Evolutionary conservation across 2,329 filamentous ascomycete genomes (phyloP).

Genomic region (Colletotrichum cuscutae): DNA sequence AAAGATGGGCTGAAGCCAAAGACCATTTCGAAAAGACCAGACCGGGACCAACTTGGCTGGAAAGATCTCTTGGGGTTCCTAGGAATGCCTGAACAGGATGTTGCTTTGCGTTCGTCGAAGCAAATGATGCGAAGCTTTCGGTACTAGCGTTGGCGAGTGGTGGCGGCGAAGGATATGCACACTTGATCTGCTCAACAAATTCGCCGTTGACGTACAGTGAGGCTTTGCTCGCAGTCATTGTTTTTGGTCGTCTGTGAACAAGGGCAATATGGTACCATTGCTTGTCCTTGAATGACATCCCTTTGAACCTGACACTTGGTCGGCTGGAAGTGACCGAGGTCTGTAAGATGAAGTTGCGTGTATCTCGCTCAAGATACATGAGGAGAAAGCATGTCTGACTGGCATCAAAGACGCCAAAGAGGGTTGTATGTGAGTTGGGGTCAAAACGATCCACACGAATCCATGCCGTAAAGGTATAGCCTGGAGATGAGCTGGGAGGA

Average conservation of each 20-base stretch:
- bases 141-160: conserved; percentile 70
- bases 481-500: conserved; percentile 80
- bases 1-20: conserved; percentile 87
- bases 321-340: conserved; percentile 88
- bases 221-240: conserved; percentile 81
- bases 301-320: conserved; percentile 94
- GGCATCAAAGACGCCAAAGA: conserved; percentile 94
- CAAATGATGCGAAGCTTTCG: conserved; percentile 77
- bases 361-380: conserved; percentile 93
- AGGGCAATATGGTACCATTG: conserved; percentile 95
- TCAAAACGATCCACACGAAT: conserved; percentile 90
- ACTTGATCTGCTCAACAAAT: conserved; percentile 91
- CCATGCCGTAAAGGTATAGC: conserved; percentile 93
- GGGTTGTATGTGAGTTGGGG: conserved; percentile 84
- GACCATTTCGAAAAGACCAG: conserved; percentile 86
- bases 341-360: conserved; percentile 92
- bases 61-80: conserved; percentile 90
- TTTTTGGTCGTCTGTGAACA: conserved; percentile 83
- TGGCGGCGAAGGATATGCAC: conserved; percentile 84
- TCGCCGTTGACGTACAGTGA: conserved; percentile 93
- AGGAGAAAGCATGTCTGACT: conserved; percentile 94
- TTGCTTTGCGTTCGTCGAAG: conserved; percentile 65
- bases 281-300: conserved; percentile 77
- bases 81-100: conserved; percentile 90
- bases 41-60: conserved; percentile 77